Conservation (phyloP, 345 rosid genomes). For the Acer yangbiense region DNA sequence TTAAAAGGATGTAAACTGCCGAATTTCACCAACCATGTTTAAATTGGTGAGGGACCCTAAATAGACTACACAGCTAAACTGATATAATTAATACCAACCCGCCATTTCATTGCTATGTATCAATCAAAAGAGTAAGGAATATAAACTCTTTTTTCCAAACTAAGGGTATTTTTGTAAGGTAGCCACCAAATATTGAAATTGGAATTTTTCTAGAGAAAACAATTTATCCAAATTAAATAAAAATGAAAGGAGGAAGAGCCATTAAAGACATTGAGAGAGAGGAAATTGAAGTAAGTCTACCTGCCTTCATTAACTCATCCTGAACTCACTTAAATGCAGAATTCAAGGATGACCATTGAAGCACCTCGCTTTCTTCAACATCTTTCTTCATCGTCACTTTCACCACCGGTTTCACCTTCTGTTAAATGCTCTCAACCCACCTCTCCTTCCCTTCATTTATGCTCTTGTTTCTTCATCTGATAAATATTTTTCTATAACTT, state of each 20-base stretch:
- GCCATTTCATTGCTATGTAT: conserved; percentile 22
- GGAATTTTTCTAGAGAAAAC: not conserved
- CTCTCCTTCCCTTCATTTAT: conserved; percentile 46
- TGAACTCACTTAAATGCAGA: conserved; percentile 61
- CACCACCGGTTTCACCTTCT: conserved; percentile 28
- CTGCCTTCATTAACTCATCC: conserved; percentile 57
- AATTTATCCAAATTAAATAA: not conserved
- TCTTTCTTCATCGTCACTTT: conserved; percentile 34
- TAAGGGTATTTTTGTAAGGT: conserved; percentile 10
- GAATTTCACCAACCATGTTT: conserved; percentile 44
- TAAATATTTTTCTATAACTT: not conserved
- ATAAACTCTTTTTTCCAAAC: conserved; percentile 12
- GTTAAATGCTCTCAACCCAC: conserved; percentile 61
- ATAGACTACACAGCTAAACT: conserved; percentile 37
- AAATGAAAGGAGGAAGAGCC: conserved; percentile 16
- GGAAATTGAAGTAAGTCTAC: conserved; percentile 29
- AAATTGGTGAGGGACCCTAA: conserved; percentile 41
- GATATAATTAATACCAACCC: conserved; percentile 27
- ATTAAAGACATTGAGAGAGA: conserved; percentile 34
- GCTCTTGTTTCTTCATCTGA: conserved; percentile 2
- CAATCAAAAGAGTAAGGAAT: conserved; percentile 19
- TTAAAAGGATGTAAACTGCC: conserved; percentile 15
- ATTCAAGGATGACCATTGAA: conserved; percentile 46
- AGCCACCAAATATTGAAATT: not conserved
- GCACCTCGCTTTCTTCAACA: conserved; percentile 52